phyloP scores from a whole-genome alignment of 1,284 basidiomycete genomes.

The Rhizoctonia solani region DNA sequence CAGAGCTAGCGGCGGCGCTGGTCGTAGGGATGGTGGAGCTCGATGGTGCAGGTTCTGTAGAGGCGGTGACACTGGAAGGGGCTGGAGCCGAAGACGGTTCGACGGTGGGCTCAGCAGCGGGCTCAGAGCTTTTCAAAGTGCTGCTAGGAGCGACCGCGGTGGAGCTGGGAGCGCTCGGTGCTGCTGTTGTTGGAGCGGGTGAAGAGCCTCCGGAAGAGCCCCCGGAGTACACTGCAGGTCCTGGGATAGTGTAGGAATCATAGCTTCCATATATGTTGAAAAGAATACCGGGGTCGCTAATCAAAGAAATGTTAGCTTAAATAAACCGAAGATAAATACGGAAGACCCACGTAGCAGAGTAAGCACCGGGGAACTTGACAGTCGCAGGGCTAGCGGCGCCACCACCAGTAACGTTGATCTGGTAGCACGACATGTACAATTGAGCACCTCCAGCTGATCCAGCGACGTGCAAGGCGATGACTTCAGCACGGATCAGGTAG shows the following conservation, averaged over 20 bases:
- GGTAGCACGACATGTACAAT: conserved; percentile 34
- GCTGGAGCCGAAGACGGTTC: no score
- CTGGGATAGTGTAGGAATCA: conserved; percentile 16
- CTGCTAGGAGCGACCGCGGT: no score
- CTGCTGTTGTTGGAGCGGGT: no score
- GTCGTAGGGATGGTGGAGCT: no score
- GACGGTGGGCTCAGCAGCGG: no score
- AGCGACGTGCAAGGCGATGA: conserved; percentile 55
- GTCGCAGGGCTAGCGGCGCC: conserved; percentile 53
- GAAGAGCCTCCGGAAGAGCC: no score
- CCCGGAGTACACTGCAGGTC: neutral
- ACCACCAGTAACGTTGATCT: conserved; percentile 52
- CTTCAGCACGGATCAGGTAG: conserved; percentile 57
- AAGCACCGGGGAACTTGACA: conserved; percentile 55
- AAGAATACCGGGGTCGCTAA: conserved; percentile 18
- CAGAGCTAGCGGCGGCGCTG: no score
- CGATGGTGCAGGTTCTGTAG: no score
- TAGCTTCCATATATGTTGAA: conserved; percentile 46
- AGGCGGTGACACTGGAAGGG: no score
- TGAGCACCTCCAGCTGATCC: conserved; percentile 53
- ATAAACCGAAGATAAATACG: neutral
- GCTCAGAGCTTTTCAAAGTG: no score
- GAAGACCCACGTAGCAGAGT: conserved; percentile 31
- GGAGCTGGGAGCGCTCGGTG: no score
- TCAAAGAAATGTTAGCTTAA: neutral